Evolutionary conservation across 352 stramenopile species (phyloP), one percentile per base, ranked within the genome.

Genomic region (Blastocystis hominis): DNA sequence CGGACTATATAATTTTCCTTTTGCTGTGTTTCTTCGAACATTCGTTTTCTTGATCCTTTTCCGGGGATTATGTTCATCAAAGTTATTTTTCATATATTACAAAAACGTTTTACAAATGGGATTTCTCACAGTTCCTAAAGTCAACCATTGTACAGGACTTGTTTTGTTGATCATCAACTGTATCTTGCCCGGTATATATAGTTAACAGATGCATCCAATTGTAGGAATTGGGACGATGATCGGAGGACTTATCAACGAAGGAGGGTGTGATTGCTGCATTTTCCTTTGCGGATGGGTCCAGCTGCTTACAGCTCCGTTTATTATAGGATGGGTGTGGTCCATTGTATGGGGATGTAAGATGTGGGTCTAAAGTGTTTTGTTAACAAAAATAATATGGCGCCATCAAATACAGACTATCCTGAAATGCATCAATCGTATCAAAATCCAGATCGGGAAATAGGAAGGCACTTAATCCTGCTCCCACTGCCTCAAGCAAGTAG

Each of bases 221-320:
- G 34, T 69, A 84, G 72, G 72, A 15, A 66, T 84, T 64, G 72
- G 72, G 46, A 84, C 72, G 0, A 84, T 84, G 72, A 84, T 84
- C 13, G 72, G 72, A 36, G 24, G 47, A 24, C 30, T 84, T 7
- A 63, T 84, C 36, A 84, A 66, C 68, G 13, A 24, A 46, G 44
- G 47, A 44, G 72, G 72, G 24, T 84, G 72, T 64, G 72, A 84
- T 69, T 1, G 42, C 42, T 84, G 72, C 30, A 84, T 84, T 69
- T 66, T 84, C 44, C 56, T 84, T 34, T 84, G 72, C 46, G 72
- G 72, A 50, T 64, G 20, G 24, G 55, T 84, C 34, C 72, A 84
- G 15, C 38, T 84, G 4, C 72, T 84, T 40, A 84, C 72, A 5
- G 72, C 72, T 34, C 72, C 72, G 34, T 64, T 84, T 53, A 84